phyloP scores from a whole-genome alignment of 352 stramenopile genomes.

The Thraustochytrium striatum region DNA sequence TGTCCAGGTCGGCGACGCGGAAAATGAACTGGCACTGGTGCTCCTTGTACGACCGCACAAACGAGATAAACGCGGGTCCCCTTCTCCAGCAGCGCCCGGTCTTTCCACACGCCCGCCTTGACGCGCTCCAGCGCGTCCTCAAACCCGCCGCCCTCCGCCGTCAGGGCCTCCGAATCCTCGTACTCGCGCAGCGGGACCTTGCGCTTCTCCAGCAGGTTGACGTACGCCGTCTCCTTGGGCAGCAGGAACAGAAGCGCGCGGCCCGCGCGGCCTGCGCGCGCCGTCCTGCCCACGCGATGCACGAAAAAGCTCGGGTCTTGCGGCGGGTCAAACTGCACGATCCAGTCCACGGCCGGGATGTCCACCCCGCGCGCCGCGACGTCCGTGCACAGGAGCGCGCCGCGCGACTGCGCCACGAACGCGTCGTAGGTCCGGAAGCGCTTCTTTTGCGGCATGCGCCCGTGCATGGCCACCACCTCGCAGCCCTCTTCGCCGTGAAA shows the following conservation, averaged over 20 bases:
- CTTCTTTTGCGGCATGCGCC: conserved; percentile 77
- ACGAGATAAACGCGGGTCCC: conserved; percentile 97
- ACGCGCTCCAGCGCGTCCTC: conserved; percentile 56
- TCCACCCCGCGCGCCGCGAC: conserved; percentile 97
- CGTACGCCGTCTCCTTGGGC: conserved; percentile 90
- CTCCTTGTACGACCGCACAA: conserved; percentile 97
- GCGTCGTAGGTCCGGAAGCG: neutral
- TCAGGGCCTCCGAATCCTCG: conserved; percentile 18
- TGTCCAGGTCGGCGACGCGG: conserved; percentile 92
- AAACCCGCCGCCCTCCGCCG: conserved; percentile 21
- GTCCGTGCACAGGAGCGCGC: conserved; percentile 95
- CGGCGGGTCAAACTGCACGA: conserved; percentile 96
- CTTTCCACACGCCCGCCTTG: conserved; percentile 76
- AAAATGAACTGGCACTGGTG: conserved; percentile 98
- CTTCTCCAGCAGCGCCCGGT: conserved; percentile 95
- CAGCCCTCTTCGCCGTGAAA: conserved; percentile 53
- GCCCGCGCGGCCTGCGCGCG: conserved; percentile 84
- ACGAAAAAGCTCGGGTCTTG: conserved; percentile 98
- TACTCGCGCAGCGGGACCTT: conserved; percentile 79
- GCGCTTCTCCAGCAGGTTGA: conserved; percentile 89
- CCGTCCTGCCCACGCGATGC: conserved; percentile 94
- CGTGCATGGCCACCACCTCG: conserved; percentile 73
- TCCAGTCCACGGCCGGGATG: conserved; percentile 96
- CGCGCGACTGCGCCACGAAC: conserved; percentile 49
- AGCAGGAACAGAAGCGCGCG: conserved; percentile 90